Base-by-base conservation (phyloP, 768 basidiomycete species). In the Russula abietina region DNA sequence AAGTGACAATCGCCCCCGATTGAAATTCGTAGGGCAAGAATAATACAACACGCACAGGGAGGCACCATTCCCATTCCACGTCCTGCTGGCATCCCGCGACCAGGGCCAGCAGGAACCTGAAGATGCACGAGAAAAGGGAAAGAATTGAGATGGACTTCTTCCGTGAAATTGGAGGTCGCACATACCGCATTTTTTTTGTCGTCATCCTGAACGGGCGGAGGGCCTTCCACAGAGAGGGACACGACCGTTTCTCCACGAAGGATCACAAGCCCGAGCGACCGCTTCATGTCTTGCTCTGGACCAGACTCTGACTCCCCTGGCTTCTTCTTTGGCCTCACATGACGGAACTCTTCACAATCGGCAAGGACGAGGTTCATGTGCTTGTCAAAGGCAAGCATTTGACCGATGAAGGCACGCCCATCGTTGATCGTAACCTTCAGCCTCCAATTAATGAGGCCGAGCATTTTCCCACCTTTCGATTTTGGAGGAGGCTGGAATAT, bases 291-390 rank as follows among this genome's bases (percentile, higher is more conserved):
- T 75, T 96, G 93, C 73, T 87, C 84, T 1, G 84, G 83, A 8
- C 83, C 84, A 4, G 84, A 81, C 73, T 87, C 91, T 43, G 71
- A 75, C 76, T 85, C 87, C 30, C 90, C 91, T 16, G 83, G 72
- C 78, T 96, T 91, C 80, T 93, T 93, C 81, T 98, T 98, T 43
- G 89, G 89, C 67, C 90, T 79, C 46, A 98, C 87, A 67, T 90
- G 86, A 70, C 97, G 79, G 73, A 98, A 99, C 76, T 99, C 97
- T 75, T 99, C 97, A 72, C 95, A 98, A 70, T 98, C 97, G 17
- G 96, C 94, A 59, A 99, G 78, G 50, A 99, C 97, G 69, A 99
- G 81, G 78, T 99, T 99, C 97, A 98, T 99, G 77, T 99, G 97
- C 71, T 91, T 88, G 79, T 99, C 97, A 74, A 98, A 99, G 57